A percentile compares a stretch with the other conserved stretches of the same genome.
phyloP scores from a whole-genome alignment of 2,329 filamentous ascomycete species.

The Myriosclerotinia scirpicola region DNA sequence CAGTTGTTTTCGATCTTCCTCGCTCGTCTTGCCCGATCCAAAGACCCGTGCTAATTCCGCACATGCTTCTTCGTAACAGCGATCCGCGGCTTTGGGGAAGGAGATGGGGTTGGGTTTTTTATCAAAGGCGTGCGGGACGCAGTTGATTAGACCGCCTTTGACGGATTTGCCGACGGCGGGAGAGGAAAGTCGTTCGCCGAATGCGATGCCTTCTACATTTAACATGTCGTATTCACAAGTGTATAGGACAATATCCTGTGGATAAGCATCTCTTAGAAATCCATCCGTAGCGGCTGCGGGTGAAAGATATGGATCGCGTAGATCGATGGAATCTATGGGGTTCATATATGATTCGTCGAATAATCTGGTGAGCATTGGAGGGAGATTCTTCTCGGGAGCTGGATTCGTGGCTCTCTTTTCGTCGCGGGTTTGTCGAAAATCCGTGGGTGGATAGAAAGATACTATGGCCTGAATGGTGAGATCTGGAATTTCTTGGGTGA shows the following conservation, averaged over 20 bases:
- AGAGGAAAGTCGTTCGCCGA: slow-evolving; percentile 56
- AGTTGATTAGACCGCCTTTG: slow-evolving; percentile 56
- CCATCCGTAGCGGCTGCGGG: slow-evolving; percentile 57
- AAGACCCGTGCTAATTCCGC: slow-evolving; percentile 37
- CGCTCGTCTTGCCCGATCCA: slow-evolving; percentile 28
- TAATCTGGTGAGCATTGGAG: slow-evolving; percentile 58
- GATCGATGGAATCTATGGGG: slow-evolving; percentile 45
- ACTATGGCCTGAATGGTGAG: slow-evolving; percentile 53
- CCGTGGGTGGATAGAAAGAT: slow-evolving; percentile 62
- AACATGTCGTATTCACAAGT: slow-evolving; percentile 67
- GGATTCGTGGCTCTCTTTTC: slow-evolving; percentile 55
- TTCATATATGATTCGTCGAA: slow-evolving; percentile 64
- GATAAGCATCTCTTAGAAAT: slow-evolving; percentile 48
- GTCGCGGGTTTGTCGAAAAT: slow-evolving; percentile 58
- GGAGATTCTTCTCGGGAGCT: slow-evolving; percentile 58
- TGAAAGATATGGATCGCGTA: slow-evolving; percentile 56
- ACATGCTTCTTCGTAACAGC: slow-evolving; percentile 40
- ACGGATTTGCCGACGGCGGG: slow-evolving; percentile 54
- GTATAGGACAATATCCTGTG: slow-evolving; percentile 56
- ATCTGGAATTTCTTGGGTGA: slow-evolving; percentile 41
- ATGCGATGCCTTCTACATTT: slow-evolving; percentile 58
- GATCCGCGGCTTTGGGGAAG: slow-evolving; percentile 38
- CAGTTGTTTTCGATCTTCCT: slow-evolving; percentile 36
- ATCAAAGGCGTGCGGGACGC: slow-evolving; percentile 64
- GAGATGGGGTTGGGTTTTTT: slow-evolving; percentile 62